Evolutionary conservation across 2,329 filamentous ascomycete species (phyloP).

Genomic region (Cladophialophora bantiana): DNA sequence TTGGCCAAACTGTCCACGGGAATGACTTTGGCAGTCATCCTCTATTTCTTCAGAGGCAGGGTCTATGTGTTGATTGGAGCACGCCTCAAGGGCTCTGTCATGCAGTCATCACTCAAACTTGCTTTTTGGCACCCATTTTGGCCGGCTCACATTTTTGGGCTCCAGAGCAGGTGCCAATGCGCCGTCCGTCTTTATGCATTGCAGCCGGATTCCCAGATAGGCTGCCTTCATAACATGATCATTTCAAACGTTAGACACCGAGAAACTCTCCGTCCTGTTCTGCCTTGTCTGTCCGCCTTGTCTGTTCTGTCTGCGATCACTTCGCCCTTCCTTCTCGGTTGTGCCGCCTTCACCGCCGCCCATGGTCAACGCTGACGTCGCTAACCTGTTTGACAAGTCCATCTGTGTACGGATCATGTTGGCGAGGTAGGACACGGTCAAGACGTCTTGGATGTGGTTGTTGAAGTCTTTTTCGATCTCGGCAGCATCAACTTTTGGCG

Average conservation of each 20-base stretch:
- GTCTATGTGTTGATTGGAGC: not conserved
- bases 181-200: not conserved
- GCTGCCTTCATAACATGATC: conserved; percentile 1
- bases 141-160: not conserved
- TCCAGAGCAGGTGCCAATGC: not conserved
- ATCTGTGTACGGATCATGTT: conserved; percentile 99
- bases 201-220: not conserved
- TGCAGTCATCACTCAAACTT: conserved; percentile 6
- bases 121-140: not conserved
- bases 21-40: not conserved
- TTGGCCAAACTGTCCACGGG: not conserved
- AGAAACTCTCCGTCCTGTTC: conserved; percentile 39
- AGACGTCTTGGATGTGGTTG: conserved; percentile 98
- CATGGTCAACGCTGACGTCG: conserved; percentile 73
- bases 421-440: conserved; percentile 96
- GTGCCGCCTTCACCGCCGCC: conserved; percentile 55
- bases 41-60: not conserved
- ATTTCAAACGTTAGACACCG: conserved; percentile 17
- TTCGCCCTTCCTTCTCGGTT: conserved; percentile 47
- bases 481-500: conserved; percentile 88
- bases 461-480: conserved; percentile 99
- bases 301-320: conserved; percentile 46
- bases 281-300: conserved; percentile 47
- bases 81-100: not conserved
- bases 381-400: conserved; percentile 93